Base-by-base conservation (phyloP, 495 filamentous ascomycete genomes). In the Penicillium tannophilum region DNA sequence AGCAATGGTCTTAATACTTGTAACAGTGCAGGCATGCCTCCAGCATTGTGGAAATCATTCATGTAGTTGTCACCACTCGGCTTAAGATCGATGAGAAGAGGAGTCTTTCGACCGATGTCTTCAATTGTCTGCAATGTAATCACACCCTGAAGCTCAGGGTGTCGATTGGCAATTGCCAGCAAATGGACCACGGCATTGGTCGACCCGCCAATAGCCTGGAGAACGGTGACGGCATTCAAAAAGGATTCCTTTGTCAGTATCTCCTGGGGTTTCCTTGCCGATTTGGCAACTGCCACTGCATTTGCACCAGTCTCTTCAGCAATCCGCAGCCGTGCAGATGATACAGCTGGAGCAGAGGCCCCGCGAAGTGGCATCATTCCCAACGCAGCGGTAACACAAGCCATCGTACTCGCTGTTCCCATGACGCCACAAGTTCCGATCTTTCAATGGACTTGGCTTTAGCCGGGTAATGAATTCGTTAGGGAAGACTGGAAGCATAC, bases 371-470 rank as follows among this genome's bases (percentile, higher is more conserved):
- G 84, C 79, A 88, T 88, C 65, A 89, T 73, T 20, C 87, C 86
- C 2, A 89, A 74, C 0, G 78, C 86, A 17, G 80, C 85, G 20
- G 83, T 79, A 9, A 88, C 69, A 56, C 86, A 89, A 3, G 86
- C 85, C 85, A 89, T 89, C 23, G 86, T 89, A 46, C 80, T 84
- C 7, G 86, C 86, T 10, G 86, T 89, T 12, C 86, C 86, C 85
- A 88, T 88, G 3, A 88, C 86, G 23, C 86, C 86, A 63, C 86
- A 88, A 10, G 86, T 88, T 23, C 86, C 86, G 6, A 79, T 79
- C 84, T 87, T 57, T 14, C 10, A 24, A 24, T 9, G 10, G 23
- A 12, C 6, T 47, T 14, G 28, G 44, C 9, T 14, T 47, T 14
- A 47, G 44, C 9, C n/a, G 11, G 44, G 12, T 16, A 9, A 23